Evolutionary conservation across 163 green algal genomes (phyloP).

Genomic region (Scenedesmus sp.): DNA sequence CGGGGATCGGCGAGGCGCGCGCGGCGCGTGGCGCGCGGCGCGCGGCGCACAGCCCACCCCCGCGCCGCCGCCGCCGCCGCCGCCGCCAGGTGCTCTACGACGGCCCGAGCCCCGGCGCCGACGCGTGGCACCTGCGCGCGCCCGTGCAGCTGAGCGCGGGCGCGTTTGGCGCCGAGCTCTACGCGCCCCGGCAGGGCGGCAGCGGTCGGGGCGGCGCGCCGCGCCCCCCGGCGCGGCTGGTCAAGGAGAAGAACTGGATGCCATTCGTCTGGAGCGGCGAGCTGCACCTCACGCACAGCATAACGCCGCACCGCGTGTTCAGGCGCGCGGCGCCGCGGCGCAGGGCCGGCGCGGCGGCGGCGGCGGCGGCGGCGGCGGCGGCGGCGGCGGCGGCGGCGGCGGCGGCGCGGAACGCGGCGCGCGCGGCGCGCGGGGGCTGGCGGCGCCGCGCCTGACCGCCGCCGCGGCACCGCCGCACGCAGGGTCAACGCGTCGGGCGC

Average conservation of each 20-base stretch:
- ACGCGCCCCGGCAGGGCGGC: neutral
- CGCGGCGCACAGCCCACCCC: no score
- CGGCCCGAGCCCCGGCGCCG: neutral
- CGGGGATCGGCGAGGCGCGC: no score
- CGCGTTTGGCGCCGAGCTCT: neutral
- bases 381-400: neutral
- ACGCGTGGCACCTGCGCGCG: neutral
- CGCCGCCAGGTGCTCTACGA: neutral
- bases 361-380: neutral
- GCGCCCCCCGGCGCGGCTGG: no score
- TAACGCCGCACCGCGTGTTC: slow-evolving; percentile 54
- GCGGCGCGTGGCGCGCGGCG: no score
- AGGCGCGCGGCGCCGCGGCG: neutral
- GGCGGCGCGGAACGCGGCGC: no score
- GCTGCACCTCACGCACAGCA: slow-evolving; percentile 53
- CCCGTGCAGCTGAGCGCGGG: slow-evolving; percentile 9
- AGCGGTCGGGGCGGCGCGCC: no score
- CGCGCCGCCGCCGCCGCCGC: no score
- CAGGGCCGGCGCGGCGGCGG: neutral
- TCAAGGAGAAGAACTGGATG: slow-evolving; percentile 64
- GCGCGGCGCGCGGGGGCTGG: no score
- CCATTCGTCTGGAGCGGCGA: slow-evolving; percentile 47
- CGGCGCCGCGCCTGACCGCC: neutral
- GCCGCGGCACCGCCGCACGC: neutral
- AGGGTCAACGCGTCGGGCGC: neutral